Conservation (phyloP, 305 asterid species). For the Plantago rigida region DNA sequence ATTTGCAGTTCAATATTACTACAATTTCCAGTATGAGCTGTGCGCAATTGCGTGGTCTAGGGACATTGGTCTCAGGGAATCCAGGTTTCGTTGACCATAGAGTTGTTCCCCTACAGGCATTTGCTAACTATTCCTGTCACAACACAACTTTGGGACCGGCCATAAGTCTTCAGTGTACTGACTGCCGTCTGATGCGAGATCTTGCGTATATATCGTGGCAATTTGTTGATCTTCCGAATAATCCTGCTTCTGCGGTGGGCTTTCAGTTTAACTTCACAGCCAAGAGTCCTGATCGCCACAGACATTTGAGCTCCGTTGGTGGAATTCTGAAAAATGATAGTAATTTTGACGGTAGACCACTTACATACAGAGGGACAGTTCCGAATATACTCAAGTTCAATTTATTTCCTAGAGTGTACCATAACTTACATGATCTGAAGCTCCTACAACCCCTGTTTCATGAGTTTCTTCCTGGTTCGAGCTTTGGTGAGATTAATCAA, state of each 20-base stretch:
- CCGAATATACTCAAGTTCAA: constrained; percentile 80
- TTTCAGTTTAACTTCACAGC: constrained; percentile 87
- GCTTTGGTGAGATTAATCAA: constrained; percentile 45
- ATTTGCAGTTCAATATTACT: constrained; percentile 71
- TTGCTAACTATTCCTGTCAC: constrained; percentile 69
- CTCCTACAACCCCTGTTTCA: constrained; percentile 90
- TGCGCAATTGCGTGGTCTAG: constrained; percentile 77
- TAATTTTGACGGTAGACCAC: constrained; percentile 39
- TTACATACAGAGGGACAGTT: constrained; percentile 65
- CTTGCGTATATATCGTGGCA: constrained; percentile 67
- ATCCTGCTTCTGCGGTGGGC: constrained; percentile 87
- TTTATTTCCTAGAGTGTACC: constrained; percentile 71
- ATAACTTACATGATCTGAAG: constrained; percentile 54
- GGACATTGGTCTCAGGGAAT: constrained; percentile 54
- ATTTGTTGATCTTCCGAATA: constrained; percentile 73
- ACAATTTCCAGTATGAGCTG: constrained; percentile 87
- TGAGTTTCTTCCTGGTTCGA: constrained; percentile 86
- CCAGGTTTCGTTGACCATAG: constrained; percentile 59
- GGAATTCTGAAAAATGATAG: constrained; percentile 60
- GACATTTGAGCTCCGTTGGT: constrained; percentile 77
- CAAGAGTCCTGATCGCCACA: constrained; percentile 41
- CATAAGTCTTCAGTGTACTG: constrained; percentile 51
- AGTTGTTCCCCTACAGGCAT: constrained; percentile 53
- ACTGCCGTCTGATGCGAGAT: constrained; percentile 57
- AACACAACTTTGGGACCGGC: constrained; percentile 84